phyloP scores from a whole-genome alignment of 495 filamentous ascomycete genomes.

The Penicillium crystallinum region DNA sequence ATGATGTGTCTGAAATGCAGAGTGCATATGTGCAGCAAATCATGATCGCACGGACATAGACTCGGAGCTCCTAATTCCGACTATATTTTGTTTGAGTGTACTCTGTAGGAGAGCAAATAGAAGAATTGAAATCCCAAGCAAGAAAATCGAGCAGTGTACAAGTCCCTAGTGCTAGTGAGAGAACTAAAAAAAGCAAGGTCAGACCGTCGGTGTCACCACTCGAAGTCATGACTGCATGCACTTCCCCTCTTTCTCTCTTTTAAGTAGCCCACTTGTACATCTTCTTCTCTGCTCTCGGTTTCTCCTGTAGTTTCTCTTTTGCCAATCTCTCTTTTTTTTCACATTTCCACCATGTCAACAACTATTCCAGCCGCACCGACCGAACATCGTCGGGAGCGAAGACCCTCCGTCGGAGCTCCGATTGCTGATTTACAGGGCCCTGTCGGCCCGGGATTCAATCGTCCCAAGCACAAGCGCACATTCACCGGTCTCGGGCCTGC shows the following conservation, averaged over 20 bases:
- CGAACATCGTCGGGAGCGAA: conserved; percentile 51
- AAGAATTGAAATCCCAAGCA: too few relatives aligned
- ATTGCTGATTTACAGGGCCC: conserved; percentile 77
- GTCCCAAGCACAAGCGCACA: conserved; percentile 94
- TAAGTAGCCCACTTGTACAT: neutral
- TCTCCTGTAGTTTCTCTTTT: conserved; percentile 4
- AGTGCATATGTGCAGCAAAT: neutral
- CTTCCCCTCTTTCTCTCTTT: conserved; percentile 14
- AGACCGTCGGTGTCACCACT: conserved; percentile 2
- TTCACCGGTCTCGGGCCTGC: conserved; percentile 82
- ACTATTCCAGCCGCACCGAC: neutral
- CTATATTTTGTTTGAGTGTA: too few relatives aligned
- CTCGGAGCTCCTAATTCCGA: too few relatives aligned
- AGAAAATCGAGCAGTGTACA: too few relatives aligned
- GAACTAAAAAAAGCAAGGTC: neutral
- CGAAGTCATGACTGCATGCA: conserved; percentile 5
- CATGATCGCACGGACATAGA: neutral
- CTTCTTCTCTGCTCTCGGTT: conserved; percentile 10
- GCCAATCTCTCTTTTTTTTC: neutral
- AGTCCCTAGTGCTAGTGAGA: too few relatives aligned
- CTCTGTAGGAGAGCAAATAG: too few relatives aligned
- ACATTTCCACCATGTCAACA: neutral
- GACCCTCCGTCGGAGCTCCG: conserved; percentile 73
- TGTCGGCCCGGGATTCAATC: conserved; percentile 62
- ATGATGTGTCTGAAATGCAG: neutral